Evolutionary conservation across 1,284 basidiomycete genomes (phyloP), one percentile per base, ranked within the genome.

Genomic region (Irpex rosettiformis): DNA sequence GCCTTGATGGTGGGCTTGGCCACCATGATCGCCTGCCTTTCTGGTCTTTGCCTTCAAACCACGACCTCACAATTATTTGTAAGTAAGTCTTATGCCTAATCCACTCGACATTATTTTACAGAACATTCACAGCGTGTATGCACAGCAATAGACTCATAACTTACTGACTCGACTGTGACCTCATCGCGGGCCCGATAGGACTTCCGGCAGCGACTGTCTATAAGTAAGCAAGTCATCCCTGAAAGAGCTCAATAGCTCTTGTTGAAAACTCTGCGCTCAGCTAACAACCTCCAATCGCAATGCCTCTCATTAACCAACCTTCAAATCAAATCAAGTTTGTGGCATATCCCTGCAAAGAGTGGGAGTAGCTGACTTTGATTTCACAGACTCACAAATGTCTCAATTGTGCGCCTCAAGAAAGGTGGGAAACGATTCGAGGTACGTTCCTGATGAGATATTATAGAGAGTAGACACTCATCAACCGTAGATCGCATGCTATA

Each of bases 351-450:
- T 37, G 45, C 42, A 56, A 24, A 27, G 47, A 47, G 47, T 51
- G 48, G 54, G 33, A 58, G 64, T 66, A 33, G 64, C 56, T 47
- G 58, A 59, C 43, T 54, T 58, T 60, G 27, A 30, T 28, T 58
- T 28, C 30, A 16, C 67, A 95, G 93, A 73, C 79, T 98, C 48
- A 98, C 96, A 3, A 98, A 98, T 72, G 96, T 98, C 55, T 96
- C 95, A 40, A 85, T 98, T 70, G 96, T 99, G 29, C 87, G 95
- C 49, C 80, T 98, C 54, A 97, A 95, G 79, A 98, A 98, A 73
- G 94, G 90, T 49, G 97, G 97, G 28, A 98, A 98, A 75, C 87
- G 97, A 55, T 99, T 98, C 73, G 97, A 99, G 82, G 93, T 93
- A 63, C 54, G 76, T 66, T 27, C 18, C 42, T n/a, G 18, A 48